A percentile compares a stretch with the other conserved stretches of the same genome.
These are phyloP conservation scores for Emmonsia crescens DNA, from an alignment of 2,329 filamentous ascomycete genomes.

Conservation along the genomic window DNA sequence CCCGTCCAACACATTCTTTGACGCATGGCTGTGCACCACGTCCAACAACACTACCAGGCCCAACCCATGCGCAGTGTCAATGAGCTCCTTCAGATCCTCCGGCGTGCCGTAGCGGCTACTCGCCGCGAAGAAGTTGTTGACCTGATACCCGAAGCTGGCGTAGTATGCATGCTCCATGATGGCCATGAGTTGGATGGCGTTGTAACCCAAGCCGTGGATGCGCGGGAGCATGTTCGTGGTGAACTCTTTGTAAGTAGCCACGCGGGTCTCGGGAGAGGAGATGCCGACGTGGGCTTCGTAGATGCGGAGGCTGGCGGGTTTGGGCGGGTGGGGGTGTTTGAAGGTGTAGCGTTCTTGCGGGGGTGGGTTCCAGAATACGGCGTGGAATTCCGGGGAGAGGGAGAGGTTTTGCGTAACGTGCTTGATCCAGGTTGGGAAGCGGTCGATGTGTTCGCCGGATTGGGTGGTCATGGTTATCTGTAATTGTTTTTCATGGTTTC, in stretches of 20 bases:
- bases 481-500: background rate
- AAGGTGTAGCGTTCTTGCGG: conserved; percentile 65
- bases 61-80: conserved; percentile 86
- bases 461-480: conserved; percentile 77
- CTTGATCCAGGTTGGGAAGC: conserved; percentile 92
- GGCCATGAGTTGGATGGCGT: conserved; percentile 96
- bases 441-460: conserved; percentile 69
- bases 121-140: conserved; percentile 97
- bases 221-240: conserved; percentile 83
- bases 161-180: conserved; percentile 99
- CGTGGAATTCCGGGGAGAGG: conserved; percentile 88
- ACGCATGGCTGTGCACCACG: conserved; percentile 94
- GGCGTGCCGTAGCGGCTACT: conserved; percentile 90
- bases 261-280: conserved; percentile 76
- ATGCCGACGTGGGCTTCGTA: conserved; percentile 99
- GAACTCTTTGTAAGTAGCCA: conserved; percentile 96
- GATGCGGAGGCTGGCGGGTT: conserved; percentile 76
- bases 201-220: conserved; percentile 85
- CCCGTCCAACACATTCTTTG: conserved; percentile 92
- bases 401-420: conserved; percentile 88
- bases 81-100: conserved; percentile 90
- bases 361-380: conserved; percentile 93
- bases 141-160: conserved; percentile 95
- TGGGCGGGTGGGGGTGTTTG: conserved; percentile 70
- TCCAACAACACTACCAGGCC: conserved; percentile 87